These are phyloP conservation scores for Marsdenia floribunda DNA, from an alignment of 257 asterid species.

Conservation along the genomic window DNA sequence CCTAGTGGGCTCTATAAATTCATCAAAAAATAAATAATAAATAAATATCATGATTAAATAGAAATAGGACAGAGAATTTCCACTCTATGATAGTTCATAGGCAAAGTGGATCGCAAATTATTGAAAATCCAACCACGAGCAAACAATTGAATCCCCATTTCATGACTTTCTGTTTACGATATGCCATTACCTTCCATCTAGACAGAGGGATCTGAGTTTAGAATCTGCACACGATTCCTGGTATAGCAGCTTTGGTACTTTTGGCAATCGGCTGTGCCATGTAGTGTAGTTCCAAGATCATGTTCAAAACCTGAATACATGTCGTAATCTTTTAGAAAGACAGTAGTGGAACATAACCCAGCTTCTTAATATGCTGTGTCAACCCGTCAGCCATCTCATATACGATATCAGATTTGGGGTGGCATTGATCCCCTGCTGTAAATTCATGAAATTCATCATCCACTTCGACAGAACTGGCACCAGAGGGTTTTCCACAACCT, in stretches of 20 bases:
- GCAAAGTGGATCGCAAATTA: background rate
- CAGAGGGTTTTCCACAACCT: conserved; percentile 37
- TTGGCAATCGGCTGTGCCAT: background rate
- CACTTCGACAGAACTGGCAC: conserved; percentile 51
- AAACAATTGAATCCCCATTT: background rate
- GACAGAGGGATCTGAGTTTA: background rate
- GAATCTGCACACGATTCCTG: background rate
- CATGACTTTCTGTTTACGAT: background rate
- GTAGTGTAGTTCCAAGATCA: background rate
- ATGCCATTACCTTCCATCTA: conserved; percentile 6
- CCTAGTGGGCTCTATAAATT: background rate
- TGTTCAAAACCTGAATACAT: background rate
- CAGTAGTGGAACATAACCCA: conserved; percentile 23
- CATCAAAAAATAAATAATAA: background rate
- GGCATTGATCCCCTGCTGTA: conserved; percentile 57
- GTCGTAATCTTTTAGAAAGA: conserved; percentile 9
- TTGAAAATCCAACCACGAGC: background rate
- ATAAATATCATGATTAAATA: background rate
- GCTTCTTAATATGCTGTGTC: conserved; percentile 48
- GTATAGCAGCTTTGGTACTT: background rate
- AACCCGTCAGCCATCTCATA: conserved; percentile 46
- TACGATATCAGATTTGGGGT: conserved; percentile 52
- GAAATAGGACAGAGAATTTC: too few species aligned
- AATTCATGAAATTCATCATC: conserved; percentile 55
- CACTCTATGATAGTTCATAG: background rate